These are phyloP conservation scores for Ceratobasidium sp. DNA, from an alignment of 1,284 basidiomycete species.

Conservation along the genomic window DNA sequence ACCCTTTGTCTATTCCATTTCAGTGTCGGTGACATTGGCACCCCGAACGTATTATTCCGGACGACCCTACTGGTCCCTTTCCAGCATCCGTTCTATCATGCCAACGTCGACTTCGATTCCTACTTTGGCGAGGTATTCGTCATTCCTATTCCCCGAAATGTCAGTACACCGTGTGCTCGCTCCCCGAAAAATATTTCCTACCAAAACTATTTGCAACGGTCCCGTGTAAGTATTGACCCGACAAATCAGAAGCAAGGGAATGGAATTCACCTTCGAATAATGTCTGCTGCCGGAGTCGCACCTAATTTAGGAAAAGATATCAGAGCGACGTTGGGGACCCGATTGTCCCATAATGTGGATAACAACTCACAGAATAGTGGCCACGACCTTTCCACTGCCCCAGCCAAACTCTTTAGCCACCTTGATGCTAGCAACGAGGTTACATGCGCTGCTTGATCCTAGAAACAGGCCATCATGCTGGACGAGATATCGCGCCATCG, in stretches of 20 bases:
- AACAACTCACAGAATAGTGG: conserved; percentile 78
- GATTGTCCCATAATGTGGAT: background rate
- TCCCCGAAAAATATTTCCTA: conserved; percentile 7
- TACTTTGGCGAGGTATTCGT: conserved; percentile 71
- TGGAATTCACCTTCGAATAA: conserved; percentile 77
- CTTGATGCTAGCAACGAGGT: conserved; percentile 87
- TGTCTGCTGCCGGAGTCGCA: conserved; percentile 86
- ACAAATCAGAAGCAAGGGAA: conserved; percentile 21
- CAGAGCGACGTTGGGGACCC: background rate
- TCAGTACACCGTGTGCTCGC: conserved; percentile 15
- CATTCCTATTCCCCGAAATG: conserved; percentile 64
- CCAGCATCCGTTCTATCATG: conserved; percentile 63
- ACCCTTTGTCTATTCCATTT: background rate
- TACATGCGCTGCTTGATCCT: conserved; percentile 95
- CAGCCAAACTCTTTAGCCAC: conserved; percentile 69
- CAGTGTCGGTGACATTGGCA: background rate
- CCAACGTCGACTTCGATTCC: conserved; percentile 64
- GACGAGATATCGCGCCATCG: conserved; percentile 90
- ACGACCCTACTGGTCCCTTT: conserved; percentile 9
- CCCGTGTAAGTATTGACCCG: background rate
- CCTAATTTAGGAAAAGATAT: conserved; percentile 53
- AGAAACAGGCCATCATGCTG: conserved; percentile 91
- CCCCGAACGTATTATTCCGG: background rate
- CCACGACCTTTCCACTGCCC: conserved; percentile 66
- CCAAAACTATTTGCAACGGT: conserved; percentile 40